Evolutionary conservation across 805 yeast species (phyloP), one percentile per base, ranked within the genome.

Genomic region (Debaryomyces castellii): DNA sequence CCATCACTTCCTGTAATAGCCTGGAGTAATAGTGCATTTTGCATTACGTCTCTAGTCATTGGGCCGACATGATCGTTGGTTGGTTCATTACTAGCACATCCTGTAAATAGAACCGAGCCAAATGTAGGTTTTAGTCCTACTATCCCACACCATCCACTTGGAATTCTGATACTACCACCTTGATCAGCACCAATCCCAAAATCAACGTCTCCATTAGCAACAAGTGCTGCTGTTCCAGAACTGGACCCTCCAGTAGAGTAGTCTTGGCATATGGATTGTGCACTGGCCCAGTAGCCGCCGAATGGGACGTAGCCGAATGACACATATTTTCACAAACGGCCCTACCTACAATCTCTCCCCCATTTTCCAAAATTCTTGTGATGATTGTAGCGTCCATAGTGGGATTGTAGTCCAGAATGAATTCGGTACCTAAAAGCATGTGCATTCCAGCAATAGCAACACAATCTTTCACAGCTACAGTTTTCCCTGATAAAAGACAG

Each of bases 1-100:
- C 59, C 66, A 49, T 67, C 73, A 14, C 54, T 50, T 2, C 73
- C 74, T 11, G 74, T 69, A 39, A 69, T 51, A 18, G 51, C 69
- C 43, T 62, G 59, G 20, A 66, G 55, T 28, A 57, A 44, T 37
- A 52, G 47, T 14, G 67, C 70, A 48, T 65, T 69, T 16, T 58
- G 67, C 24, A 62, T 49, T 3, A 68, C 73, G 37, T 60, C 59
- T 37, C 50, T 54, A 4, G 74, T 67, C 66, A 68, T 63, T n/a
- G 70, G 69, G 5, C 74, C 74, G 14, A 66, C 62, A 49, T 66
- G 69, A 44, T 68, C 74, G 36, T 60, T 60, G 36, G 60, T 63
- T 6, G 62, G 56, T 39, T 66, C 72, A 39, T 61, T 51, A 33
- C 64, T 58, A 6, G 64, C 66, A 32, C 64, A 59, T n/a, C 72